These are phyloP conservation scores for Thuja plicata DNA, from an alignment of 83 land plant genomes.

Conservation along the genomic window DNA sequence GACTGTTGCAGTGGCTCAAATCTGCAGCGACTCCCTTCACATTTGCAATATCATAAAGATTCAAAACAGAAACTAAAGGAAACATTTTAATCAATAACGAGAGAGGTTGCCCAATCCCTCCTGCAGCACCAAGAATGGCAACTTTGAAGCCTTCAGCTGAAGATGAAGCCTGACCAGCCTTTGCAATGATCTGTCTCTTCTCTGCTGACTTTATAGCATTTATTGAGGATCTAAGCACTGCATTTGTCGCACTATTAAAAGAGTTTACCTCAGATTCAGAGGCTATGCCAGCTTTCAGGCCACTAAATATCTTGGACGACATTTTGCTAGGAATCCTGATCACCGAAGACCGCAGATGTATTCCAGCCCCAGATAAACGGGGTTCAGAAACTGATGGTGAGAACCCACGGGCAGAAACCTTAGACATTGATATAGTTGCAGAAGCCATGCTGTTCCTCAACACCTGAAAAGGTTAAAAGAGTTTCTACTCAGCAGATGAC, in stretches of 20 bases:
- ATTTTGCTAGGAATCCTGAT: neutral
- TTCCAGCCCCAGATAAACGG: neutral
- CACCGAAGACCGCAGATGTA: neutral
- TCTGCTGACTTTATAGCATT: neutral
- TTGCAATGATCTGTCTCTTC: neutral
- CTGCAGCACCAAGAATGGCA: constrained; percentile 91
- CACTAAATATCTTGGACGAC: neutral
- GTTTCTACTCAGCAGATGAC: neutral
- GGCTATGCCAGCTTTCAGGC: constrained; percentile 5
- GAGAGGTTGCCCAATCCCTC: constrained; percentile 94
- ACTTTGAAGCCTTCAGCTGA: constrained; percentile 60
- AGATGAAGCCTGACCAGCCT: neutral
- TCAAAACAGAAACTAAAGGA: constrained; percentile 69
- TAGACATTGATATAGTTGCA: constrained; percentile 5
- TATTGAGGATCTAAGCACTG: neutral
- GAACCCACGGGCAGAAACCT: neutral
- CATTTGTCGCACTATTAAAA: neutral
- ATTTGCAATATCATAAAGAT: constrained; percentile 94
- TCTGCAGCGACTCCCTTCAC: constrained; percentile 97
- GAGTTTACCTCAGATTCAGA: neutral
- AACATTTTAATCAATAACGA: constrained; percentile 96
- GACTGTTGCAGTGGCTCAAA: constrained; percentile 96
- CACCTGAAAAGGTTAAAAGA: neutral
- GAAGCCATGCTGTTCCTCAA: neutral
- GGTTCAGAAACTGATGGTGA: neutral